Base-by-base conservation (phyloP, 306 rosid genomes). In the Corylus avellana region DNA sequence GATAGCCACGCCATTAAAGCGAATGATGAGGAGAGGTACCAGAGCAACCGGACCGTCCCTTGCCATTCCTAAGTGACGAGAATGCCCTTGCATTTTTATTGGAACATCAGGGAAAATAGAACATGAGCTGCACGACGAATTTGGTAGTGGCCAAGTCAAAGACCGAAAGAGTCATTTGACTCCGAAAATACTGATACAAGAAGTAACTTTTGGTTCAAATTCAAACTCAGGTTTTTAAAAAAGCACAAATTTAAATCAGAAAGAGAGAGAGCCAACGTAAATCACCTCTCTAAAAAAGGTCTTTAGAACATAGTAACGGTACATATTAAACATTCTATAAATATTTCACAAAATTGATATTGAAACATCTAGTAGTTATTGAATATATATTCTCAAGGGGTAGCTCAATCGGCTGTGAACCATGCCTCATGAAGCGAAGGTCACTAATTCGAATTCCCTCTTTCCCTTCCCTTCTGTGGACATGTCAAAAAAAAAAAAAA, bases 221-320 rank as follows among this genome's bases (percentile, higher is more conserved):
- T 80, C 72, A 37, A 57, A 47, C 49, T 75, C 84, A 42, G 29
- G 47, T 29, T 75, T 74, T 69, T 17, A 64, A 64, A 50, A 42
- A 35, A 53, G 44, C 57, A 12, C 53, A 27, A 2, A 44, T 56
- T 55, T 56, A 5, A 77, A 69, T 54, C 14, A 17, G 12, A 62
- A 37, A 71, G 76, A 55, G 50, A 55, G 50, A 70, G 42, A 16
- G 10, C 14, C 53, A 49, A 11, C 53, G 42, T 42, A 50, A 59
- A n/a, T 49, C 25, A 22, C 13, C 53, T 9, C 13, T 12, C 35
- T 46, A 46, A 46, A 46, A 46, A 9, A 9, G 49, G 11, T 32
- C 35, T 32, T 32, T 32, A 32, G 35, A 32, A 32, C 35, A 32
- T 32, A 32, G 25, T 22, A 22, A 22, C 25, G 25, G 25, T 22